Evolutionary conservation across 192 early-diverging fungal species (phyloP).

Genomic region (Nowakowskiella sp.): DNA sequence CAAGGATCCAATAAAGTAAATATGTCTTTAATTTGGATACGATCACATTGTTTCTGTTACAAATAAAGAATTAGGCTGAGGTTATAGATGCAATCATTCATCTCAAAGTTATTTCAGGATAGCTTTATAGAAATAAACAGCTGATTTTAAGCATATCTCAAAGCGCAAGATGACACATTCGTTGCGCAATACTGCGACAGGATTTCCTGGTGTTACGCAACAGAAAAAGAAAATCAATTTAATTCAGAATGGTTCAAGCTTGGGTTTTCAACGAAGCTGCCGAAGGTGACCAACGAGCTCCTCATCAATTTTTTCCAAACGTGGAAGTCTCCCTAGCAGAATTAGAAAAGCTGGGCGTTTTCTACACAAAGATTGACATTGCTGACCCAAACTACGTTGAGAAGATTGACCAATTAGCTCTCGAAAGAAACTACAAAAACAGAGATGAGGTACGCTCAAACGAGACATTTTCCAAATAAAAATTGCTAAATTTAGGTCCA

Average conservation of each 20-base stretch:
- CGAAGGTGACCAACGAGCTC: constrained; percentile 63
- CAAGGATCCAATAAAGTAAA: too few species aligned
- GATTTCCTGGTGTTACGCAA: too few species aligned
- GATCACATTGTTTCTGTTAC: too few species aligned
- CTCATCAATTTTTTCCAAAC: constrained; percentile 66
- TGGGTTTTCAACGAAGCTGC: constrained; percentile 65
- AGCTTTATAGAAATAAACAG: too few species aligned
- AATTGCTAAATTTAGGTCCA: not conserved
- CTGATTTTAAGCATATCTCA: too few species aligned
- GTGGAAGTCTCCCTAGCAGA: constrained; percentile 57
- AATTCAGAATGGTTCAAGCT: constrained; percentile 28
- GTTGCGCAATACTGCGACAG: too few species aligned
- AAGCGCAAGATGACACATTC: too few species aligned
- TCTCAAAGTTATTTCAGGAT: too few species aligned
- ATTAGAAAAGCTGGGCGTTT: constrained; percentile 61
- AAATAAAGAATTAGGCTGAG: too few species aligned
- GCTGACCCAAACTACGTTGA: constrained; percentile 43
- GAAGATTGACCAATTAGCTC: constrained; percentile 59
- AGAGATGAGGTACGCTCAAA: constrained; percentile 64
- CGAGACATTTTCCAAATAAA: not conserved
- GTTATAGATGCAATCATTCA: too few species aligned
- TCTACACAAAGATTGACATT: constrained; percentile 57
- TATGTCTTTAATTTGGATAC: too few species aligned
- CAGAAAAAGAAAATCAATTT: not conserved
- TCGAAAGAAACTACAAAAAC: constrained; percentile 83